phyloP scores from a whole-genome alignment of 106 monocot species.

The Acanthochlamys bracteata region DNA sequence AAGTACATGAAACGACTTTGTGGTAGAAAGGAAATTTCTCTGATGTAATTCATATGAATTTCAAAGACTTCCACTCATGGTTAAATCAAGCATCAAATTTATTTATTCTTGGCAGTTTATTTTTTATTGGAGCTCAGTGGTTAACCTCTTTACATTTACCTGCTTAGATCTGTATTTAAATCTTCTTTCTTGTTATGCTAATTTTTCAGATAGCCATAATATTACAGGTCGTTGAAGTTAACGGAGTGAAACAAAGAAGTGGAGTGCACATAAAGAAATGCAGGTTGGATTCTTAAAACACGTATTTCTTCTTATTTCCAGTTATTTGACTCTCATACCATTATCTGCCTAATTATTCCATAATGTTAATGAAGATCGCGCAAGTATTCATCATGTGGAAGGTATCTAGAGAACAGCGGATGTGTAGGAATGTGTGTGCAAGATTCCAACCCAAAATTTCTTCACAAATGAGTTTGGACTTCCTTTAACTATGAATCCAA shows the following conservation, averaged over 20 bases:
- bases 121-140: not conserved
- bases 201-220: not conserved
- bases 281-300: conserved; percentile 23
- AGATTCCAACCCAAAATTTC: conserved; percentile 90
- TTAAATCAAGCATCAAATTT: too few relatives aligned
- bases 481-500: conserved; percentile 95
- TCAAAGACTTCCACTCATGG: too few relatives aligned
- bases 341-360: not conserved
- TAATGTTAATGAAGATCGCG: too few relatives aligned
- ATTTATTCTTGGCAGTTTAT: too few relatives aligned
- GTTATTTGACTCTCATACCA: not conserved
- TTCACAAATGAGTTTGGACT: conserved; percentile 99
- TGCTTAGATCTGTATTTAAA: not conserved
- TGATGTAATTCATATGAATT: too few relatives aligned
- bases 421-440: conserved; percentile 99
- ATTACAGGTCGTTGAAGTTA: conserved; percentile 77
- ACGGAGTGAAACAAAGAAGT: conserved; percentile 85
- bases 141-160: not conserved
- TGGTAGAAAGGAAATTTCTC: too few relatives aligned
- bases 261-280: conserved; percentile 93
- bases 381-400: conserved; percentile 2
- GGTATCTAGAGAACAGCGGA: conserved; percentile 92
- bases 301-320: not conserved
- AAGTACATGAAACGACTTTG: too few relatives aligned
- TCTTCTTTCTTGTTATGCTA: not conserved